phyloP scores from a whole-genome alignment of 441 rosid genomes.

The Euphorbia schlechtendalii region DNA sequence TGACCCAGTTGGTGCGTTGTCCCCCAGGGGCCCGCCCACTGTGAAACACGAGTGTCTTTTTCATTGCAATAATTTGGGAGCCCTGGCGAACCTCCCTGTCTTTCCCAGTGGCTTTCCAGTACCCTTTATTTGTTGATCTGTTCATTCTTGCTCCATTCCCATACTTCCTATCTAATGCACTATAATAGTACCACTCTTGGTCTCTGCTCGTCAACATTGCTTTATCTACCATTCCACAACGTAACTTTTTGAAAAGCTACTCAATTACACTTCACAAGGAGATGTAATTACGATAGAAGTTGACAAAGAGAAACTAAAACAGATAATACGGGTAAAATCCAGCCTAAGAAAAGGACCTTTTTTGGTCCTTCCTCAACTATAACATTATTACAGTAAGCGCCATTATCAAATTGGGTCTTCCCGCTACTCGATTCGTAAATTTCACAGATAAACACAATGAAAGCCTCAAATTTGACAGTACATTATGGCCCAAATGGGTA shows the following conservation, averaged over 20 bases:
- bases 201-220: slow-evolving; percentile 75
- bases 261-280: neutral
- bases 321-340: neutral
- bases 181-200: slow-evolving; percentile 91
- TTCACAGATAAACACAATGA: no score
- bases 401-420: no score
- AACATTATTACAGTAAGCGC: no score
- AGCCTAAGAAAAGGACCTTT: no score
- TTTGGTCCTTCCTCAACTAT: no score
- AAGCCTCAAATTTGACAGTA: no score
- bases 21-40: slow-evolving; percentile 91
- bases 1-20: slow-evolving; percentile 84
- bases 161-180: slow-evolving; percentile 76
- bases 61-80: slow-evolving; percentile 55
- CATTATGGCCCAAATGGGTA: no score
- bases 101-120: slow-evolving; percentile 97
- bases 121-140: slow-evolving; percentile 70
- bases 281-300: neutral
- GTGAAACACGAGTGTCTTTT: slow-evolving; percentile 87
- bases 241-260: neutral
- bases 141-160: slow-evolving; percentile 89
- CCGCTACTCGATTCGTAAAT: no score
- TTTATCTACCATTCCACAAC: slow-evolving; percentile 38
- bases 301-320: neutral
- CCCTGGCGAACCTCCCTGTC: slow-evolving; percentile 63